Evolutionary conservation across 371 early-diverging fungal species (phyloP).

Genomic region (Rhizopus microsporus): DNA sequence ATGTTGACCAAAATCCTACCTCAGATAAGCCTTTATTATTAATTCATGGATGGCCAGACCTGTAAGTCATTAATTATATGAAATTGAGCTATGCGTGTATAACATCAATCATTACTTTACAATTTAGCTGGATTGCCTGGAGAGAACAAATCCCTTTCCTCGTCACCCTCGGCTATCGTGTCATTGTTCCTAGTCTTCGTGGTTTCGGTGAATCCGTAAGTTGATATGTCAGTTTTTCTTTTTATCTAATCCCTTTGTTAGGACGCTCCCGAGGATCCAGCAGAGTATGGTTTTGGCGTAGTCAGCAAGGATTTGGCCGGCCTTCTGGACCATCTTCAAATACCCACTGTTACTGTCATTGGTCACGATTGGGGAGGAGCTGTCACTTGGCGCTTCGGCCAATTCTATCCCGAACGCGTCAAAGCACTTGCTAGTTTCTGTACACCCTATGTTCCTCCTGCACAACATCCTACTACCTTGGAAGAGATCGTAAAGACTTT

Average conservation of each 20-base stretch:
- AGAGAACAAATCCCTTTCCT: conserved; percentile 71
- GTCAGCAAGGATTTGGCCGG: conserved; percentile 56
- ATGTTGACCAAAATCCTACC: conserved; percentile 68
- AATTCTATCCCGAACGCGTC: conserved; percentile 68
- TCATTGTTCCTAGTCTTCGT: conserved; percentile 66
- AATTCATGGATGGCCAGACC: conserved; percentile 77
- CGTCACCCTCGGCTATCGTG: conserved; percentile 67
- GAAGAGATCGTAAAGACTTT: conserved; percentile 52
- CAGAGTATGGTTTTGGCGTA: conserved; percentile 55
- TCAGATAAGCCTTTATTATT: conserved; percentile 53
- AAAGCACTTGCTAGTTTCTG: conserved; percentile 64
- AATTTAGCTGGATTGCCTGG: conserved; percentile 64
- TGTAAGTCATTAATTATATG: conserved; percentile 25
- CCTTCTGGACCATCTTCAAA: conserved; percentile 61
- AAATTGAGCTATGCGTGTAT: too few relatives aligned
- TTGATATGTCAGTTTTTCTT: not conserved
- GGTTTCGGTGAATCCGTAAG: conserved; percentile 75
- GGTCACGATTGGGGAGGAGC: conserved; percentile 84
- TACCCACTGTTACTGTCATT: conserved; percentile 62
- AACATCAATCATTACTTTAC: conserved; percentile 61
- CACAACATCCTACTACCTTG: conserved; percentile 30
- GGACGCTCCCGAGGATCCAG: conserved; percentile 52
- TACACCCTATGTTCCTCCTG: conserved; percentile 62
- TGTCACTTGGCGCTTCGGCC: conserved; percentile 67
- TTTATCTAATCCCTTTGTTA: conserved; percentile 15